phyloP scores from a whole-genome alignment of 1,284 basidiomycete species.

The Ganoderma sinense region DNA sequence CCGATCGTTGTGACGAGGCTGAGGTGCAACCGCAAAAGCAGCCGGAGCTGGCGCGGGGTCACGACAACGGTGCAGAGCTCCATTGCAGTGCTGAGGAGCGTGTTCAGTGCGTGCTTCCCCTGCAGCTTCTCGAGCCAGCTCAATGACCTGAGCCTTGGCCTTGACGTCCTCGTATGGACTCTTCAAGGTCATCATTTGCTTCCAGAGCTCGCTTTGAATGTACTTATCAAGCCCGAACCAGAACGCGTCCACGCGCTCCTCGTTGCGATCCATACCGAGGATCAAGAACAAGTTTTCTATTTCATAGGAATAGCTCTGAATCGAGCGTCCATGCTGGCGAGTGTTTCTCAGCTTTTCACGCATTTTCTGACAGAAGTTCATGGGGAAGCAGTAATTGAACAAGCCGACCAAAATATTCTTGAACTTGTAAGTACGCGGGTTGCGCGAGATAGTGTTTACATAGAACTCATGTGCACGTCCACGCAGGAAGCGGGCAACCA shows the following conservation, averaged over 20 bases:
- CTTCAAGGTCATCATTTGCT: slow-evolving; percentile 36
- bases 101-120: not conserved
- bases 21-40: not conserved
- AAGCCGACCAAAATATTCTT: slow-evolving; percentile 44
- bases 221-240: slow-evolving; percentile 41
- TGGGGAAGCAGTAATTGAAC: slow-evolving; percentile 54
- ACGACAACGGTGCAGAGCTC: not conserved
- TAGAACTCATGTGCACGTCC: slow-evolving; percentile 50
- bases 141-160: slow-evolving; percentile 24
- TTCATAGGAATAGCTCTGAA: slow-evolving; percentile 40
- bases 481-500: slow-evolving; percentile 33
- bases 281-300: slow-evolving; percentile 42
- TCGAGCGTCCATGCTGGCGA: slow-evolving; percentile 25
- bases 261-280: slow-evolving; percentile 39
- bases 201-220: slow-evolving; percentile 43
- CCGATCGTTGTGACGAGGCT: not conserved
- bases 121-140: slow-evolving; percentile 15
- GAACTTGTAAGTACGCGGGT: slow-evolving; percentile 33
- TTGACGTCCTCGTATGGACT: not conserved
- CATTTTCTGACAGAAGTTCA: slow-evolving; percentile 41
- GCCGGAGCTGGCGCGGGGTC: not conserved
- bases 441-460: slow-evolving; percentile 39
- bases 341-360: slow-evolving; percentile 23
- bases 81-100: not conserved
- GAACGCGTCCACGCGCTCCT: slow-evolving; percentile 41